phyloP scores from a whole-genome alignment of 495 filamentous ascomycete genomes.

The Xylaria longipes region DNA sequence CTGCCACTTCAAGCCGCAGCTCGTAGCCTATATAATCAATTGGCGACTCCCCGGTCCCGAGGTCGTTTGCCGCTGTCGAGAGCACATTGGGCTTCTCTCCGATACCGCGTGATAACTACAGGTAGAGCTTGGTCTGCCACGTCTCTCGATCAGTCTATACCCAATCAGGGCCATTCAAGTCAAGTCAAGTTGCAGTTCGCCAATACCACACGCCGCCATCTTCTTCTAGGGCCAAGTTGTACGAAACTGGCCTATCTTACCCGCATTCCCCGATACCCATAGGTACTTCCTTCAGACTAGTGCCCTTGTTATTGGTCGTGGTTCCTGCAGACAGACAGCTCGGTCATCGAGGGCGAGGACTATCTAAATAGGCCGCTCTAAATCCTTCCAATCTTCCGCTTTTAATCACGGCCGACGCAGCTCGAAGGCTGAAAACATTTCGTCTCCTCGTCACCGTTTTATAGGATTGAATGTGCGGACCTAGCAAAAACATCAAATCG shows the following conservation, averaged over 20 bases:
- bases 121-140: slow-evolving; percentile 18
- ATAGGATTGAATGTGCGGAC: neutral
- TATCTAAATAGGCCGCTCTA: neutral
- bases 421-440: neutral
- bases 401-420: slow-evolving; percentile 4
- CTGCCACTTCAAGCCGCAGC: slow-evolving; percentile 9
- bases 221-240: neutral
- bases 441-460: neutral
- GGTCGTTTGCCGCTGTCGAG: neutral
- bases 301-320: neutral
- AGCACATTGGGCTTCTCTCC: slow-evolving; percentile 11
- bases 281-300: neutral
- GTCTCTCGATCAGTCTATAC: slow-evolving; percentile 9
- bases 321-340: neutral
- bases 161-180: slow-evolving; percentile 13
- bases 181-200: slow-evolving; percentile 5
- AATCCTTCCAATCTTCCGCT: slow-evolving; percentile 5
- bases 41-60: slow-evolving; percentile 9
- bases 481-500: neutral
- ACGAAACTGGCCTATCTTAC: neutral
- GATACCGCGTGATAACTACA: slow-evolving; percentile 21
- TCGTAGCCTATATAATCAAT: neutral
- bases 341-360: neutral
- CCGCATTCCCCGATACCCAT: slow-evolving; percentile 3
- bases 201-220: neutral